phyloP scores from a whole-genome alignment of 1,284 basidiomycete genomes.

The Puccinia triticina region DNA sequence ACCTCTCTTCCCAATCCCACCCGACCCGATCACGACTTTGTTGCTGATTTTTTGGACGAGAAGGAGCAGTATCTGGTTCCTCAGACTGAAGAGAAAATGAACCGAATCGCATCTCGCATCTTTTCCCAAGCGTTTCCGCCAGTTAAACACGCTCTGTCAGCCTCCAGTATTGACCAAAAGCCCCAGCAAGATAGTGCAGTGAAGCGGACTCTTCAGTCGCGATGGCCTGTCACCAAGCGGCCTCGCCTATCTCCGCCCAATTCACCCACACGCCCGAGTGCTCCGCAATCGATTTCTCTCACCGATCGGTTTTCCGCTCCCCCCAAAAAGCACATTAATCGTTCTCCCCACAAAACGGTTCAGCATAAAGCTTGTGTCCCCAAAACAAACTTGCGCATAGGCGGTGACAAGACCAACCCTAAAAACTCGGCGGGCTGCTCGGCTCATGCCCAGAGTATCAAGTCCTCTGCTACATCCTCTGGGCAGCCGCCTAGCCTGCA shows the following conservation, averaged over 20 bases:
- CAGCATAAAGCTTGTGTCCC: background rate
- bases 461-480: background rate
- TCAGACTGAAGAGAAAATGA: constrained; percentile 22
- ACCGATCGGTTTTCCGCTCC: background rate
- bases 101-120: background rate
- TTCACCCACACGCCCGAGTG: too few relatives aligned
- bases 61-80: constrained; percentile 25
- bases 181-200: background rate
- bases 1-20: constrained; percentile 14
- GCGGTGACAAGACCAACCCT: background rate
- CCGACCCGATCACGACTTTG: background rate
- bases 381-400: background rate
- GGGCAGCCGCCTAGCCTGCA: background rate
- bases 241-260: background rate
- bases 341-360: background rate
- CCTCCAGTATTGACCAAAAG: constrained; percentile 2
- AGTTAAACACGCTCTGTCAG: background rate
- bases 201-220: constrained; percentile 12
- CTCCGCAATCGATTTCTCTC: background rate
- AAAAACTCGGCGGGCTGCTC: background rate
- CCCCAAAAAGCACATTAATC: background rate
- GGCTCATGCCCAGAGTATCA: background rate
- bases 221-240: constrained; percentile 13
- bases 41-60: background rate
- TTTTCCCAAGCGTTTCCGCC: constrained; percentile 14